Evolutionary conservation across 202 grass and related monocot species (phyloP), one percentile per base, ranked within the genome.

Genomic region (Tripidium arundinaceum): DNA sequence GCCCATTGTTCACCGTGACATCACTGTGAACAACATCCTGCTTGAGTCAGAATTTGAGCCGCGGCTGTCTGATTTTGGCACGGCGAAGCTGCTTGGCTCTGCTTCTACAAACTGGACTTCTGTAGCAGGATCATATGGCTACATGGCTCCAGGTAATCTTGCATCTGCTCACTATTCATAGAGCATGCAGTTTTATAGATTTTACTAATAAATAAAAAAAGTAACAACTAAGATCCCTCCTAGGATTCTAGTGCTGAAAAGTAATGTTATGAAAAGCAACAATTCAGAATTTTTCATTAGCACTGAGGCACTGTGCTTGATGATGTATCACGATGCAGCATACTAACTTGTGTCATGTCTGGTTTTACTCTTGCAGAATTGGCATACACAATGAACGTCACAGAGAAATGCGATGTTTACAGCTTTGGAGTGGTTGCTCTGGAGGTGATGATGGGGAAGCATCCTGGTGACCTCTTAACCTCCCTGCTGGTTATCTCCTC

Each of bases 391-490:
- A 92, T 92, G 93, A 90, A 82, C 24, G 89, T 95, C 5, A 92
- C 93, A 1, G 93, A 95, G 45, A 95, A 88, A 54, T 91, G 92
- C 3, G 92, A 94, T 52, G 86, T 87, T 3, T 94, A 94, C 24
- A 91, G 92, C 74, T 95, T 95, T 19, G 92, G 92, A 6, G 84
- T 92, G 6, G 84, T 95, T 68, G 71, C 87, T 31, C 85, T 95
- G 2, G 93, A 95, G 71, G 82, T 92, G 3, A 83, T 95, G 82
- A 92, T 92, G 93, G 93, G 93, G 19, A 95, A 90, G 76, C 93
- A 95, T 72, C 89, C 93, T 7, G 84, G 89, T 37, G 85, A 95
- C 62, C 80, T 95, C 29, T 47, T 95, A 50, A 90, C 81, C 26
- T 88, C 82, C 37, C 40, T 91, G 15, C 77, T 83, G 0, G 70